Conservation (phyloP, 2,329 filamentous ascomycete species). For the Elsinoe arachidis region DNA sequence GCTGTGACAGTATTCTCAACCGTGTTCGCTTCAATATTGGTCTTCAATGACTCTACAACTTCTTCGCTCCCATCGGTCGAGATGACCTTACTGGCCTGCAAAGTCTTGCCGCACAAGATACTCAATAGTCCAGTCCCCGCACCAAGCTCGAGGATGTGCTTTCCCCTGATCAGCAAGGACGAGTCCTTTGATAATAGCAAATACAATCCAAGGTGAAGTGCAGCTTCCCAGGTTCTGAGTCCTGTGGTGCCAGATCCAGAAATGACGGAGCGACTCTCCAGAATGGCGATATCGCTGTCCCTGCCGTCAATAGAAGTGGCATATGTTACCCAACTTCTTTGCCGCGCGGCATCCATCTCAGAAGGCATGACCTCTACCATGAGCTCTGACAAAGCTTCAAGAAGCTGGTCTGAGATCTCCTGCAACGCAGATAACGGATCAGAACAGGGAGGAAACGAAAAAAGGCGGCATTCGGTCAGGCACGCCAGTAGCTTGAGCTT, state of each 20-base stretch:
- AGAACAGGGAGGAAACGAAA: constrained; percentile 20
- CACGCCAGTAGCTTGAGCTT: constrained; percentile 35
- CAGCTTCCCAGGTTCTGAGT: constrained; percentile 72
- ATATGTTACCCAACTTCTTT: constrained; percentile 70
- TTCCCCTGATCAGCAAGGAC: constrained; percentile 39
- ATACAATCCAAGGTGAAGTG: constrained; percentile 63
- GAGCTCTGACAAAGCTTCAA: constrained; percentile 57
- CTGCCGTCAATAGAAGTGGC: constrained; percentile 14
- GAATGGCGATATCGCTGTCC: constrained; percentile 46
- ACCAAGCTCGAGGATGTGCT: constrained; percentile 61
- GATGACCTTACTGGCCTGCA: constrained; percentile 51
- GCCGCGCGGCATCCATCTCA: constrained; percentile 58
- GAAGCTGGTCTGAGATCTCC: constrained; percentile 77
- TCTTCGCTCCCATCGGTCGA: constrained; percentile 68
- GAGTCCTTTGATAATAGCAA: constrained; percentile 41
- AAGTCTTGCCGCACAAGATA: constrained; percentile 61
- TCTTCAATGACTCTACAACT: constrained; percentile 58
- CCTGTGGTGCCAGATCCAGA: constrained; percentile 66
- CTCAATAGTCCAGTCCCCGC: constrained; percentile 70
- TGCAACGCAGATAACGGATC: constrained; percentile 33
- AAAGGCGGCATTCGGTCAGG: constrained; percentile 13
- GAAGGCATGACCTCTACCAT: constrained; percentile 56
- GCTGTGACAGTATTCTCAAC: constrained; percentile 43
- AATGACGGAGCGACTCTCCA: constrained; percentile 61
- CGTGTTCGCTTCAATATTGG: constrained; percentile 60